Base-by-base conservation (phyloP, 441 rosid genomes). In the Brassica hybrid region DNA sequence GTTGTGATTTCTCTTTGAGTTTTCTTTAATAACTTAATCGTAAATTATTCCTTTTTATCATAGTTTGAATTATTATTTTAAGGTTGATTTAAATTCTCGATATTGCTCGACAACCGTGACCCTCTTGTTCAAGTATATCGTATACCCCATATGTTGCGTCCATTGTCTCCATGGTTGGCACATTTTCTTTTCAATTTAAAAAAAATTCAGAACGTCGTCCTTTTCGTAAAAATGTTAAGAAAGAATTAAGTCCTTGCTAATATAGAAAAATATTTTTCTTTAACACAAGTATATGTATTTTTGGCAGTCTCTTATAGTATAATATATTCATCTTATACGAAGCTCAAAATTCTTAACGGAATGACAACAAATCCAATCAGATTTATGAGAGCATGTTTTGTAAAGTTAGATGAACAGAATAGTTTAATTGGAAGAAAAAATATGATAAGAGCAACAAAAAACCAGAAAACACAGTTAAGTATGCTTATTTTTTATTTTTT, bases 21-120 rank as follows among this genome's bases (percentile, higher is more conserved):
- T 9, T 8, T 38, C 2, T 38, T 38, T 43, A 34, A n/a, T n/a
- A 43, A 69, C 43, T 50, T 61, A 14, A 61, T 32, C 13, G 41
- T n/a, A 62, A 14, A 36, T 19, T 32, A n/a, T n/a, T n/a, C n/a
- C n/a, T n/a, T n/a, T n/a, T n/a, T n/a, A 9, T 25, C 21, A 17
- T n/a, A 76, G 21, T 27, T 4, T 13, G 10, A 16, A 5, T 12
- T 56, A 63, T 41, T 74, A 14, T 63, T 10, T 60, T 7, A 78
- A 45, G 19, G 30, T 23, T 67, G 50, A n/a, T n/a, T n/a, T n/a
- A 36, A 58, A 60, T 73, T 50, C n/a, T n/a, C n/a, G n/a, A n/a
- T 60, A 38, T 50, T 79, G 63, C 68, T 79, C 82, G 82, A 74
- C 82, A 79, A 74, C 75, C 38, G 57, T 74, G 79, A 64, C 79